Base-by-base conservation (phyloP, 2,329 filamentous ascomycete species). In the Aspergillus cejpii region DNA sequence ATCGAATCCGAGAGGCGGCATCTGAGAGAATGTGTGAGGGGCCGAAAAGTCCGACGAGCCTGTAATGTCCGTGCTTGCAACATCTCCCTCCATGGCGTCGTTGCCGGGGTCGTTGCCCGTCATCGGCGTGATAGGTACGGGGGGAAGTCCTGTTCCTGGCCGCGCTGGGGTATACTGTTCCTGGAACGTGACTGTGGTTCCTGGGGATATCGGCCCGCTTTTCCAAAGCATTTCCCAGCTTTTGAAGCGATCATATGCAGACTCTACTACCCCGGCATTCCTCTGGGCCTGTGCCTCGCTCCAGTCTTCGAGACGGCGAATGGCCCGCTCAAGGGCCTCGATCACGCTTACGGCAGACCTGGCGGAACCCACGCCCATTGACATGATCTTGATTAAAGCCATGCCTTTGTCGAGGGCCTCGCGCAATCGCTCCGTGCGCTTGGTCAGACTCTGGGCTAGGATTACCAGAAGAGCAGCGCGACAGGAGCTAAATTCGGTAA, bases 401-500 rank as follows among this genome's bases (percentile, higher is more conserved):
- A 77, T 69, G 6, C 74, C 74, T 29, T 73, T 70, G n/a, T 72
- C 63, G 2, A 77, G 60, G 6, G 68, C 67, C 31, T 72, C 69
- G 20, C 71, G 70, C 10, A 75, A 65, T 24, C 66, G 54, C 43
- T 69, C 65, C 1, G 67, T 68, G 11, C 65, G 63, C 38, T 68
- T 67, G 2, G 64, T 67, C 14, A 70, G 48, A 14, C 63, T 65
- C 36, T 69, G 66, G 0, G 67, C 67, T 5, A 70, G 50, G 12
- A 69, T 67, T 21, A 78, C 75, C 2, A 78, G 64, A 5, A 78
- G 61, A 6, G 76, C 75, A 7, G 74, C 75, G 33, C 76, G 74
- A 40, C 74, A 77, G 2, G 75, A 74, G 54, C 73, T 76, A 54
- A 77, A 78, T 50, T 79, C 76, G 3, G 74, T 77, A 52, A 78